phyloP scores from a whole-genome alignment of 495 filamentous ascomycete species.

The Podospora conica region DNA sequence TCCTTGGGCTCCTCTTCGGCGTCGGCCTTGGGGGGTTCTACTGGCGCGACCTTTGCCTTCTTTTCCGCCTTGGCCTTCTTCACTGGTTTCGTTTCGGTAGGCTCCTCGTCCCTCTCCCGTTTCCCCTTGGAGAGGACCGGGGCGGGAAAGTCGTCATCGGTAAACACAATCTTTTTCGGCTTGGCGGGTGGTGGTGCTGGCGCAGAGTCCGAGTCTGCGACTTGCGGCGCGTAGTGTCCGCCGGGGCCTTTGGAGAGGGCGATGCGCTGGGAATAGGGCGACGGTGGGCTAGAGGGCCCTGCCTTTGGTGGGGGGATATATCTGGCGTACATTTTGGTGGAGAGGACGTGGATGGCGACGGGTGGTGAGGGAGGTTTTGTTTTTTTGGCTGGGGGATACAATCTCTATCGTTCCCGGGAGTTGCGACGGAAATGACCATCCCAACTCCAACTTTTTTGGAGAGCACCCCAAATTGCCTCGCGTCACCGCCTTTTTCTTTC shows the following conservation, averaged over 20 bases:
- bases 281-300: not conserved
- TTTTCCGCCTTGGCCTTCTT: slow-evolving; percentile 21
- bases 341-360: not conserved
- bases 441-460: not conserved
- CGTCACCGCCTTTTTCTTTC: slow-evolving; percentile 14
- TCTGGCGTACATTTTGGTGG: slow-evolving; percentile 3
- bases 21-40: not conserved
- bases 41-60: not conserved
- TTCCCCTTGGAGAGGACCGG: slow-evolving; percentile 14
- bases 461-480: slow-evolving; percentile 11
- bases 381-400: slow-evolving; percentile 22
- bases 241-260: not conserved
- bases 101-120: slow-evolving; percentile 10
- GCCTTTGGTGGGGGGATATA: slow-evolving; percentile 12
- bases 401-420: not conserved
- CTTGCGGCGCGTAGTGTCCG: not conserved
- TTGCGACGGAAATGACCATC: not conserved
- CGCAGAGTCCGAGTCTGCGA: slow-evolving; percentile 3
- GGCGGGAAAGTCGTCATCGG: slow-evolving; percentile 21
- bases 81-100: slow-evolving; percentile 1
- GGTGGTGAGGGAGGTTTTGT: not conserved
- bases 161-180: slow-evolving; percentile 24
- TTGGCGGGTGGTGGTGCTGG: slow-evolving; percentile 5
- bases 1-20: not conserved
- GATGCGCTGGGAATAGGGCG: not conserved